Conservation (phyloP, 2,329 filamentous ascomycete species). For the Arthrobotrys sphaeroides region DNA sequence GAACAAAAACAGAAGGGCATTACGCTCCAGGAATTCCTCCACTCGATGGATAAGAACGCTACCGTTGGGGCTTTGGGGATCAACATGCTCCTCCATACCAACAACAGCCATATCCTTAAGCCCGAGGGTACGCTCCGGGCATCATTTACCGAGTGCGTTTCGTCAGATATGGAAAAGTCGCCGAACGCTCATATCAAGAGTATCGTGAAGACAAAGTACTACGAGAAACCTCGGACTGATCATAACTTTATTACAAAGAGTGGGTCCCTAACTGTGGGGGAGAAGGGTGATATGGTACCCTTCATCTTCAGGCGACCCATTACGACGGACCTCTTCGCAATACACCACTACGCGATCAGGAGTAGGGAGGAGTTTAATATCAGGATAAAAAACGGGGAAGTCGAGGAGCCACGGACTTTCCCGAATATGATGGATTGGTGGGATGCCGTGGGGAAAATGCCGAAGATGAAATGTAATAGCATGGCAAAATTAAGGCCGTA, state of each 20-base stretch:
- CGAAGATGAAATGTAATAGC: constrained; percentile 50
- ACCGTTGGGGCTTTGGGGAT: constrained; percentile 59
- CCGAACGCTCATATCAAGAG: constrained; percentile 60
- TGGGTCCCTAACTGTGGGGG: constrained; percentile 35
- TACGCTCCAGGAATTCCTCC: constrained; percentile 57
- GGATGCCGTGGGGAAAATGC: constrained; percentile 38
- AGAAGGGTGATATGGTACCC: constrained; percentile 54
- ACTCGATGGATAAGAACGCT: constrained; percentile 52
- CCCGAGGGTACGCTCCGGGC: constrained; percentile 57
- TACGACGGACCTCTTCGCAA: constrained; percentile 58
- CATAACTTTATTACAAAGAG: constrained; percentile 47
- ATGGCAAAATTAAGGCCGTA: constrained; percentile 40
- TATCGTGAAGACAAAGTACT: constrained; percentile 58
- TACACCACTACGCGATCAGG: constrained; percentile 61
- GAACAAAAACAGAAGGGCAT: constrained; percentile 56
- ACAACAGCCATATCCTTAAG: constrained; percentile 56
- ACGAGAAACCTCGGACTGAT: constrained; percentile 47
- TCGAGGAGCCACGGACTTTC: constrained; percentile 44
- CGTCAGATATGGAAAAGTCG: constrained; percentile 53
- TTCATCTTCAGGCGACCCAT: constrained; percentile 58
- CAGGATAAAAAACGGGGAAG: constrained; percentile 42
- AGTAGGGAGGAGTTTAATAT: constrained; percentile 59
- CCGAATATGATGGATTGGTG: constrained; percentile 52
- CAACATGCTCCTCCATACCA: constrained; percentile 60
- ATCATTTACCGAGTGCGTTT: constrained; percentile 59